Conservation (phyloP, 495 filamentous ascomycete genomes). For the Zalerion maritima region DNA sequence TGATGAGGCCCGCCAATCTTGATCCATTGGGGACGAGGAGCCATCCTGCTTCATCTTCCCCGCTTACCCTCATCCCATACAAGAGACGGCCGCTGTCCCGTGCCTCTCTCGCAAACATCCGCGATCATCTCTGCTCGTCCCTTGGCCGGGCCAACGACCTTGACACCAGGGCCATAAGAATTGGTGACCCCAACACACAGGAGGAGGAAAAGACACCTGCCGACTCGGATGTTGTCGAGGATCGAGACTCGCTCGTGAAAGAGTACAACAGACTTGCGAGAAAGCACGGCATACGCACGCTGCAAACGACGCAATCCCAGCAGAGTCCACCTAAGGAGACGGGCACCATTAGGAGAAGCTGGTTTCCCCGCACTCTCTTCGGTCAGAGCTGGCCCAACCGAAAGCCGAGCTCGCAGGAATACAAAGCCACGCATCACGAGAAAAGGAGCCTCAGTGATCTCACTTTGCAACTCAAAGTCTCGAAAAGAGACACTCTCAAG, state of each 20-base stretch:
- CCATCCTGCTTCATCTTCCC: no score
- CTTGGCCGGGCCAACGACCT: no score
- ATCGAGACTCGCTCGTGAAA: conserved; percentile 25
- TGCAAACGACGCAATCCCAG: conserved; percentile 9
- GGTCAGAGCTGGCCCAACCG: conserved; percentile 13
- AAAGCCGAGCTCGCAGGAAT: conserved; percentile 15
- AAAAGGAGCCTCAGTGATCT: conserved; percentile 38
- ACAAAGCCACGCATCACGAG: conserved; percentile 20
- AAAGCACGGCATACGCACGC: conserved; percentile 28
- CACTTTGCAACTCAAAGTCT: conserved; percentile 28
- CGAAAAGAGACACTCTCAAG: conserved; percentile 41
- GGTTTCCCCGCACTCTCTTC: conserved; percentile 21
- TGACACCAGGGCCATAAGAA: no score
- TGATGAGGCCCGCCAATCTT: no score
- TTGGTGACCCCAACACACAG: no score
- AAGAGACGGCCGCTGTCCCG: no score
- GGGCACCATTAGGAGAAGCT: conserved; percentile 14
- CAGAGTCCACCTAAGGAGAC: no score
- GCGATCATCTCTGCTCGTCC: no score
- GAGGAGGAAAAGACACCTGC: no score
- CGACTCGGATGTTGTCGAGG: conserved; percentile 27
- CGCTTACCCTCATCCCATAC: no score
- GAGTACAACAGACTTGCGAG: conserved; percentile 42
- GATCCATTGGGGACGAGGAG: no score
- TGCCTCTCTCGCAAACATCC: no score